Evolutionary conservation across 2,329 filamentous ascomycete genomes (phyloP), one percentile per base, ranked within the genome.

Genomic region (Talaromyces sp.): DNA sequence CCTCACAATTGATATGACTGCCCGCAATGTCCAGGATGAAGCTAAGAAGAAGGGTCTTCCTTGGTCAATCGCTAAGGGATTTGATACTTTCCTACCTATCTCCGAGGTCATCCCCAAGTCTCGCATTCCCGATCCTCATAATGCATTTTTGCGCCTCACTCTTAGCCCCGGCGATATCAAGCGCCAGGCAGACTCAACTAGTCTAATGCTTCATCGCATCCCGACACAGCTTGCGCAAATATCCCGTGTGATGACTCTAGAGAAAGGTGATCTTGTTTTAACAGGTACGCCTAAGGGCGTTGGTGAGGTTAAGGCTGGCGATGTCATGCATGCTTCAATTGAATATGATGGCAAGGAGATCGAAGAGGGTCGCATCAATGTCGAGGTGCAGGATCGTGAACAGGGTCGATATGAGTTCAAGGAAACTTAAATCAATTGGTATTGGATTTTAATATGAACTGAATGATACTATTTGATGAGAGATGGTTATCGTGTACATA

Each of bases 241-340:
- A 69, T 94, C 90, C 61, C 87, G 87, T 70, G 92, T 97, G 52
- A 97, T 97, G 91, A 91, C 91, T 8, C 80, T 99, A 53, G 88
- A 96, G 74, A 85, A 89, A 67, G 94, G 93, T 44, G 94, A 99
- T 73, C 86, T 99, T 67, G 86, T 99, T 44, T 77, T 99, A 63
- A 99, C 94, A 14, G 94, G 94, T 16, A 99, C 94, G 45, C 94
- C 94, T 45, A 97, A 97, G 77, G 94, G 94, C 11, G 94, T 99
- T 1, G 94, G 94, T 1, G 82, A 86, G 17, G 91, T 96, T 1
- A 84, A 86, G 55, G 86, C 89, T 1, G 94, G 94, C 2, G 92
- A 99, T 75, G 80, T 93, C 27, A 90, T 99, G 82, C 87, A 82
- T 58, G 92, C 90, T 22, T 91, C 91, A 3, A 80, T 97, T 62